A percentile compares a stretch with the other conserved stretches of the same genome.
phyloP scores from a whole-genome alignment of 2,329 filamentous ascomycete genomes.

The Stylonectria norvegica region DNA sequence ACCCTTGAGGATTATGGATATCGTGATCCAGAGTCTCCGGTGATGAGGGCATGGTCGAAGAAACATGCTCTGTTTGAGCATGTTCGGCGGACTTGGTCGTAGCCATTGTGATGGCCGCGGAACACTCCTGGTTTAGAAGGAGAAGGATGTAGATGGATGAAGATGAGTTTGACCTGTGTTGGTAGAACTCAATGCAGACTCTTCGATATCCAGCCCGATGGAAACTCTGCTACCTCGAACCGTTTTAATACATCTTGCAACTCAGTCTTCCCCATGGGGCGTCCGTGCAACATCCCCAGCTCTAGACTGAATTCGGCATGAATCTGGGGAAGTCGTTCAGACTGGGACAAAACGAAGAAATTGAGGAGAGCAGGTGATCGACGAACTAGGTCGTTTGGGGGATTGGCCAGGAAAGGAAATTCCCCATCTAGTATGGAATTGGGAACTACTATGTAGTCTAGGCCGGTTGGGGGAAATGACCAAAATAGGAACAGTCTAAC shows the following conservation, averaged over 20 bases:
- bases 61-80: neutral
- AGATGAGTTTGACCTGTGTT: neutral
- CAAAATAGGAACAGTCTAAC: neutral
- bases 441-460: no score
- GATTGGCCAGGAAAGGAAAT: neutral
- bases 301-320: neutral
- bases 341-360: neutral
- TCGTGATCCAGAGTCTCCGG: neutral
- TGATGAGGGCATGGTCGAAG: neutral
- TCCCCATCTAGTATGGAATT: neutral
- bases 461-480: neutral
- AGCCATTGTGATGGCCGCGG: neutral
- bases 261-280: neutral
- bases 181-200: neutral
- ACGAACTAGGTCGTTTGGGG: neutral
- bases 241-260: neutral
- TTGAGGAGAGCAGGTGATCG: neutral
- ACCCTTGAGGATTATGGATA: neutral
- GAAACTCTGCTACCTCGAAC: neutral
- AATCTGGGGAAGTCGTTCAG: neutral
- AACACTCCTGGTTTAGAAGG: neutral
- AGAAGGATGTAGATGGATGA: neutral
- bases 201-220: neutral
- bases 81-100: neutral
- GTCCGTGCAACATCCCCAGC: neutral